Percentiles rank a stretch among this genome's conserved stretches.
Conservation (phyloP, 176 grass and related monocot species). For the Musa schizocarpa region DNA sequence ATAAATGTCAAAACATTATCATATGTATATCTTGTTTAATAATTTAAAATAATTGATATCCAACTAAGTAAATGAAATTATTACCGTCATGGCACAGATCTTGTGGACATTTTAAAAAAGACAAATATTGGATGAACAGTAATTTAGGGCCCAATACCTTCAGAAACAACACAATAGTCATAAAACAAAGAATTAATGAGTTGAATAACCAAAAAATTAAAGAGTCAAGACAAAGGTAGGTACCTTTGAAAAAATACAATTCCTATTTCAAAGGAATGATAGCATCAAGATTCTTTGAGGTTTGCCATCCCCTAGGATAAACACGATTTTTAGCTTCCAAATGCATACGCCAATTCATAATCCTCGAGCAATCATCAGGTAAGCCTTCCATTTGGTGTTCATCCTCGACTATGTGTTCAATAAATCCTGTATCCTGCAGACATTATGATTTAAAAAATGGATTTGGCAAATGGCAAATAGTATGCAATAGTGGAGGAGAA, state of each 20-base stretch:
- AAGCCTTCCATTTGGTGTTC: conserved; percentile 62
- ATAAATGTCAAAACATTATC: no score
- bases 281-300: conserved; percentile 33
- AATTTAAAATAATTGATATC: no score
- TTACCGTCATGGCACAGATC: no score
- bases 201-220: neutral
- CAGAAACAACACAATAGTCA: neutral
- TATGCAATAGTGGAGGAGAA: neutral
- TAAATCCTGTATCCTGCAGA: conserved; percentile 46
- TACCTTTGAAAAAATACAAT: conserved; percentile 2
- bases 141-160: neutral
- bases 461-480: neutral
- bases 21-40: no score
- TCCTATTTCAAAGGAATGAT: conserved; percentile 14
- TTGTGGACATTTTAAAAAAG: no score
- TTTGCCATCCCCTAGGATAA: conserved; percentile 38
- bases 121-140: no score
- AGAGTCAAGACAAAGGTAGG: neutral
- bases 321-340: conserved; percentile 33
- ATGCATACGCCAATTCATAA: conserved; percentile 52
- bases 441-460: conserved; percentile 11
- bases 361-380: conserved; percentile 42
- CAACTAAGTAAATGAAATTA: no score
- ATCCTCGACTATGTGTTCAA: conserved; percentile 62
- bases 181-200: neutral